Evolutionary conservation across 192 early-diverging fungal genomes (phyloP), one percentile per base, ranked within the genome.

Genomic region (Linnemannia schmuckeri): DNA sequence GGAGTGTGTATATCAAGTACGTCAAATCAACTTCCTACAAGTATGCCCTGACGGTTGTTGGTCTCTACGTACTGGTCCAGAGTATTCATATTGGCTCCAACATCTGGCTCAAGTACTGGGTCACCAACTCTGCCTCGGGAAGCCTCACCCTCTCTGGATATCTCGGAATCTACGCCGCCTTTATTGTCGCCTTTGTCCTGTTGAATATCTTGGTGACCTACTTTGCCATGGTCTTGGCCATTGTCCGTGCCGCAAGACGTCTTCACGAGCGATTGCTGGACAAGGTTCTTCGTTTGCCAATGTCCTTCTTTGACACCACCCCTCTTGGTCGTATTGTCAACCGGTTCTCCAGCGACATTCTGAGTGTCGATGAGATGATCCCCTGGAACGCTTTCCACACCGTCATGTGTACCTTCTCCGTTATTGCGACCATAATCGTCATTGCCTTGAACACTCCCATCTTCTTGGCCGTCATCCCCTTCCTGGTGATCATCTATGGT

Each of bases 301-400:
- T 92, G 89, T 79, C 82, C 40, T 94, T 92, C 81, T 95, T 87
- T 55, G 85, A 94, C 41, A 87, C 85, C 22, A 96, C 97, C 1
- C 97, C 97, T 33, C 83, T 96, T 0, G 96, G 97, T 15, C 93
- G 97, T 68, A 93, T 98, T 83, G 82, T 97, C 42, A 97, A 98
- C 82, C 94, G 97, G 18, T 97, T 98, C 83, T 95, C 95, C 66
- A 97, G 96, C 78, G 97, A 98, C 80, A 92, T 95, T 77, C 92
- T 94, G 81, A 94, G 93, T 30, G 89, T 97, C 13, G 97, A 97
- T 75, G 95, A 96, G 80, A 49, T 89, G 24, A 80, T 94, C 7
- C 93, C 94, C 8, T 83, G 88, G 76, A 86, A 88, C 27, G 85
- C 92, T 52, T 82, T 87, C 52, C 79, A 70, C 24, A 91, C 83